Conservation (phyloP, 1,139 yeast genomes). For the Candida tropicalis region DNA sequence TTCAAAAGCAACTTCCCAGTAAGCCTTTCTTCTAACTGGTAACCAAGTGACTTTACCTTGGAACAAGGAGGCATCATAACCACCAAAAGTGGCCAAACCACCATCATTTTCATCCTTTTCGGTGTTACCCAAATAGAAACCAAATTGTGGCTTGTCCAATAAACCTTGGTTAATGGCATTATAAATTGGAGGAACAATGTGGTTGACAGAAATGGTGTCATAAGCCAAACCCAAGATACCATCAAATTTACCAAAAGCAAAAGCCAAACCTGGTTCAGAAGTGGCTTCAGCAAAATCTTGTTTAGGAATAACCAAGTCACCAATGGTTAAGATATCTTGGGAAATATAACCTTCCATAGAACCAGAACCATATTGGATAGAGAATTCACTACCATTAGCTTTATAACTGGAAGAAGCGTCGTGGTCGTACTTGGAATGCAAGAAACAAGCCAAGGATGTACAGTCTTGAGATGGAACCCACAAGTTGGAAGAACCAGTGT, state of each 20-base stretch:
- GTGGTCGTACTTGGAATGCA: conserved; percentile 89
- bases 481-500: conserved; percentile 94
- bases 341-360: conserved; percentile 89
- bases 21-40: conserved; percentile 98
- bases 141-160: conserved; percentile 81
- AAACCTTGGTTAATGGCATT: conserved; percentile 82
- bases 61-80: conserved; percentile 74
- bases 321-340: conserved; percentile 76
- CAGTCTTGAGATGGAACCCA: conserved; percentile 95
- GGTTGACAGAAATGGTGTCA: conserved; percentile 84
- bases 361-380: conserved; percentile 91
- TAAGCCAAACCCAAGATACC: conserved; percentile 96
- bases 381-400: conserved; percentile 82
- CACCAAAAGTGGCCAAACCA: conserved; percentile 95
- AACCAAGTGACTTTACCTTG: conserved; percentile 87
- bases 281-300: conserved; percentile 98
- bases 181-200: conserved; percentile 90
- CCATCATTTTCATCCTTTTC: conserved; percentile 68
- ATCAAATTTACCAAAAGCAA: conserved; percentile 97
- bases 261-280: conserved; percentile 94
- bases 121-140: conserved; percentile 86
- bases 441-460: conserved; percentile 89
- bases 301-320: conserved; percentile 79
- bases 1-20: conserved; percentile 96
- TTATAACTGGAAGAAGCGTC: conserved; percentile 76